A percentile compares a stretch with the other conserved stretches of the same genome.
phyloP scores from a whole-genome alignment of 2,329 filamentous ascomycete genomes.

The Pseudogymnoascus verrucosus region DNA sequence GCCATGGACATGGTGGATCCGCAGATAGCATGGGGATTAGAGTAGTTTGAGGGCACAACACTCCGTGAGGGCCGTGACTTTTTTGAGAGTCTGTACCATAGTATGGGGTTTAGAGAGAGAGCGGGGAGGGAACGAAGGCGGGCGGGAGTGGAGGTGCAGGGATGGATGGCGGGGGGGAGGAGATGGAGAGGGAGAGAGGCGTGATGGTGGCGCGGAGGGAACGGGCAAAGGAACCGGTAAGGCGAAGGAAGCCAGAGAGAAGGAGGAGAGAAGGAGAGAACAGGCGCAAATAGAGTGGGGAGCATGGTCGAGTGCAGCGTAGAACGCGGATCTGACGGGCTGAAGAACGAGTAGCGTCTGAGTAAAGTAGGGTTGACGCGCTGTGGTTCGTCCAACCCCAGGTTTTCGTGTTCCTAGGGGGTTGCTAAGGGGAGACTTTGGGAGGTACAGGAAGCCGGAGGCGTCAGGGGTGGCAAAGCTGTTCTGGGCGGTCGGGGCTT shows the following conservation, averaged over 20 bases:
- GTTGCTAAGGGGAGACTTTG: neutral
- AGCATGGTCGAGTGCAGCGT: neutral
- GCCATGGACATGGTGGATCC: neutral
- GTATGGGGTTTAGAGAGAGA: neutral
- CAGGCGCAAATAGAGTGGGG: constrained; percentile 2
- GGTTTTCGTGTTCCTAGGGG: neutral
- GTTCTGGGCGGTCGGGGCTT: neutral
- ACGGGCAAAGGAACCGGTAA: constrained; percentile 12
- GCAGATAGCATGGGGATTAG: constrained; percentile 3
- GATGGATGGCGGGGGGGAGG: neutral
- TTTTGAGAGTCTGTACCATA: neutral
- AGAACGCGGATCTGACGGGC: neutral
- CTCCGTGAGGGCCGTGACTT: neutral
- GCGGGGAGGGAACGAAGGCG: neutral
- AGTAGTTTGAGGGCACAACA: neutral
- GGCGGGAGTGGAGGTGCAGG: neutral
- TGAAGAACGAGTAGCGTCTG: neutral
- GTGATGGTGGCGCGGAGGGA: constrained; percentile 11
- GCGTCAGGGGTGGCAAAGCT: neutral
- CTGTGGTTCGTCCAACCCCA: constrained; percentile 5
- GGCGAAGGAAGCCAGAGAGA: neutral
- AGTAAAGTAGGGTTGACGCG: neutral
- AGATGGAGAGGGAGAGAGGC: neutral
- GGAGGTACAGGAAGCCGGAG: neutral
- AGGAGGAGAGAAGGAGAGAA: neutral